A percentile compares a stretch with the other conserved stretches of the same genome.
These are phyloP conservation scores for Plectosphaerella sp. DNA, from an alignment of 2,329 filamentous ascomycete species.

Conservation along the genomic window DNA sequence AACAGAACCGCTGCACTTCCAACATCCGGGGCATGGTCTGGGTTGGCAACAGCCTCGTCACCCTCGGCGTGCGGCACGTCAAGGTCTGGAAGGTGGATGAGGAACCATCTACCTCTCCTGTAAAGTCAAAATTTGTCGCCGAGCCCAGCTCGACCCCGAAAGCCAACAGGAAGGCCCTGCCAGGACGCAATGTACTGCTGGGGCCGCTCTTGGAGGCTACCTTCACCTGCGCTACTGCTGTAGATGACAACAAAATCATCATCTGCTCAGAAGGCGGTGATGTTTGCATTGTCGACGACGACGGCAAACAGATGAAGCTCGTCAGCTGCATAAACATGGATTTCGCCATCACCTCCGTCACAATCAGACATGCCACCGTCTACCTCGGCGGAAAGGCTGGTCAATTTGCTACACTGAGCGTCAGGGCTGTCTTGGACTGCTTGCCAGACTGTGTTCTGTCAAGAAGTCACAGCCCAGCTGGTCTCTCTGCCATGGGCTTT, in stretches of 20 bases:
- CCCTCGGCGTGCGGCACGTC: conserved; percentile 84
- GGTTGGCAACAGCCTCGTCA: conserved; percentile 80
- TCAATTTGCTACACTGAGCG: conserved; percentile 48
- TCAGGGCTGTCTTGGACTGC: conserved; percentile 43
- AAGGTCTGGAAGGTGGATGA: conserved; percentile 91
- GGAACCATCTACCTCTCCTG: conserved; percentile 50
- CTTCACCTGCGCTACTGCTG: conserved; percentile 71
- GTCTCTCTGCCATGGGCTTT: conserved; percentile 65
- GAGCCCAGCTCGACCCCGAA: conserved; percentile 25
- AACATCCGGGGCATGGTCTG: conserved; percentile 83
- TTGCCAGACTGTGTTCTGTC: conserved; percentile 32
- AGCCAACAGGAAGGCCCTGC: conserved; percentile 63
- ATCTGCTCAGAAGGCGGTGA: conserved; percentile 85
- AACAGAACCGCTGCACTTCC: conserved; percentile 90
- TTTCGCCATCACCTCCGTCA: conserved; percentile 65
- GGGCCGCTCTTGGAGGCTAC: conserved; percentile 77
- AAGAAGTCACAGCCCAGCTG: conserved; percentile 30
- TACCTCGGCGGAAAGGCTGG: conserved; percentile 68
- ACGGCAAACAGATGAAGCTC: conserved; percentile 66
- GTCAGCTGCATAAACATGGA: conserved; percentile 60
- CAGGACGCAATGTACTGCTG: conserved; percentile 83
- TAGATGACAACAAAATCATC: conserved; percentile 71
- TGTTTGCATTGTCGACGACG: conserved; percentile 82
- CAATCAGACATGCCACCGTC: conserved; percentile 52
- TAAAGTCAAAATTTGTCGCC: conserved; percentile 52